Evolutionary conservation across 2,329 filamentous ascomycete species (phyloP), one percentile per base, ranked within the genome.

Genomic region (Neocatenulostroma microsporum): DNA sequence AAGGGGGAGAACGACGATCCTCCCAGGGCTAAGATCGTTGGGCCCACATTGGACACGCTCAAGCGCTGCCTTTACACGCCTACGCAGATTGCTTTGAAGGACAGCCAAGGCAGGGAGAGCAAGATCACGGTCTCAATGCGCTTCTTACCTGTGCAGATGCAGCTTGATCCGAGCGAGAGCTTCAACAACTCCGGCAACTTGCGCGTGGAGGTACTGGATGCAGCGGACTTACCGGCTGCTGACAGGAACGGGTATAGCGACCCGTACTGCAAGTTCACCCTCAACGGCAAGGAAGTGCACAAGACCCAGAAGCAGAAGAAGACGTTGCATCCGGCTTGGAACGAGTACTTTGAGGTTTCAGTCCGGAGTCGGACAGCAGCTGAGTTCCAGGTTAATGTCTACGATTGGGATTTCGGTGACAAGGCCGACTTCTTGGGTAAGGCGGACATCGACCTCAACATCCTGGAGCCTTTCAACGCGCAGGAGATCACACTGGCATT

Each of bases 181-280:
- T 94, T 98, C 71, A 96, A 95, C 75, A 98, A 98, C 64, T 94
- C 94, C 78, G 91, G 91, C 41, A 88, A 80, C 40, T 78, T 98
- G 15, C 84, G 88, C 14, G 85, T 98, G n/a, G 87, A 96, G 53
- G 74, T 98, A 13, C 68, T 96, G 24, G 87, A 94, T 60, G 91
- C 81, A 13, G 68, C 76, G 7, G 81, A 94, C 41, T 74, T 98
- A n/a, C 91, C 91, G 6, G 80, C 91, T 1, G 89, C 89, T 19
- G 91, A 98, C 56, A 80, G 87, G 21, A 98, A 98, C 57, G 91
- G 91, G 50, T 96, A 83, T 73, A 95, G 87, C 53, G 91, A 98
- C 56, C 91, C 91, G 4, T 98, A 89, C 69, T 93, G 84, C 74
- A 89, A 89, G 56, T 98, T 98, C 60, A 78, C 84, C 46, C 73